phyloP scores from a whole-genome alignment of 805 yeast species.

The Saccharomycopsis malanga region DNA sequence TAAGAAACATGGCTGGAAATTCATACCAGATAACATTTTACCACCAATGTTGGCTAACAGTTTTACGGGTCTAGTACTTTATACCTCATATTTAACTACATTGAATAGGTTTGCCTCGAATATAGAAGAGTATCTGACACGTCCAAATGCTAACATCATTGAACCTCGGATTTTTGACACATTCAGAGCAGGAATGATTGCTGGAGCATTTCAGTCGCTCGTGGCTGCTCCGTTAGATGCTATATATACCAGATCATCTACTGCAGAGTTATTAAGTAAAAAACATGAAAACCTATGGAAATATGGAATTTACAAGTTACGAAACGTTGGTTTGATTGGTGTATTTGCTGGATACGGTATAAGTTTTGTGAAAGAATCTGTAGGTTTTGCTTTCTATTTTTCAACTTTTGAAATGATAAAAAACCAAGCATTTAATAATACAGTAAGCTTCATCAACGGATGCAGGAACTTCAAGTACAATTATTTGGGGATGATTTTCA shows the following conservation, averaged over 20 bases:
- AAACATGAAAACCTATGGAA: conserved; percentile 67
- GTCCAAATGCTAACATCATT: conserved; percentile 19
- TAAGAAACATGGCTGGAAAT: conserved; percentile 74
- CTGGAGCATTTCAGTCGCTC: conserved; percentile 82
- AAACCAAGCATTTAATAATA: conserved; percentile 51
- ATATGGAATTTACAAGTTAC: conserved; percentile 62
- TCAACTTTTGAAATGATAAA: conserved; percentile 73
- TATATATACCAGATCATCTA: conserved; percentile 70
- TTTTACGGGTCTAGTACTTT: conserved; percentile 78
- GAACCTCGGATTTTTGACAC: conserved; percentile 44
- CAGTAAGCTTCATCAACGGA: conserved; percentile 39
- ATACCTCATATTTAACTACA: conserved; percentile 68
- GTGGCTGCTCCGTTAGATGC: conserved; percentile 95
- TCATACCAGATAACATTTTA: conserved; percentile 68
- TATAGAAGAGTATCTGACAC: conserved; percentile 24
- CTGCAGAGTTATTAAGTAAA: conserved; percentile 53
- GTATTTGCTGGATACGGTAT: conserved; percentile 87
- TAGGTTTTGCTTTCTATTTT: conserved; percentile 82
- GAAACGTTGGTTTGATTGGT: conserved; percentile 71
- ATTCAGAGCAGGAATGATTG: conserved; percentile 71
- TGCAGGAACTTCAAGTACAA: conserved; percentile 36
- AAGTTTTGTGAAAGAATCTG: conserved; percentile 67
- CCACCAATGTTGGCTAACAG: conserved; percentile 90
- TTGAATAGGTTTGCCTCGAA: conserved; percentile 31
- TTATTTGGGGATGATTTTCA: conserved; percentile 24